Evolutionary conservation across 345 rosid genomes (phyloP), one percentile per base, ranked within the genome.

Genomic region (Citrus inodora): DNA sequence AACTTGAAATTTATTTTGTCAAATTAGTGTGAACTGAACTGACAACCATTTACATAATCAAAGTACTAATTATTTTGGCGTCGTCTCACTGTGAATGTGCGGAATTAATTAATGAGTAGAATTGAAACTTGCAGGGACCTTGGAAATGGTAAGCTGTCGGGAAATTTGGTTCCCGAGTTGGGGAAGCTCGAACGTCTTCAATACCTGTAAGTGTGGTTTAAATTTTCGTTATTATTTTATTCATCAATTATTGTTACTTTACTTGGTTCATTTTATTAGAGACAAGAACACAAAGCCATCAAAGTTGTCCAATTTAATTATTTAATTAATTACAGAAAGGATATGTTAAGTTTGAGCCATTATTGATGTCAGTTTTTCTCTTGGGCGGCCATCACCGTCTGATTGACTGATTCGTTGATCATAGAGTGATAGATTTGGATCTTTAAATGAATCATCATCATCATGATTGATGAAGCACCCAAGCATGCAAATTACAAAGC

Each of bases 121-220:
- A 8, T 70, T 25, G 27, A 48, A 27, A 24, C 53, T 35, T 79
- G 78, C 92, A 92, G 97, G 56, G 94, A 92, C 87, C 93, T 90
- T 14, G 97, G 93, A 77, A 89, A 92, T 80, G 91, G 94, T 22
- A 89, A 86, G 76, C 85, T 92, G 79, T 85, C 86, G n/a, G 94
- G 97, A 59, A 85, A 77, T 33, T 85, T 92, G 28, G 97, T 90
- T 13, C 90, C 93, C 8, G 88, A 90, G 78, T 69, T 92, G 76
- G 97, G 93, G 58, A 89, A 87, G 85, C 91, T 92, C 25, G 78
- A 86, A 72, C 93, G 86, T 27, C 93, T 92, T 66, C 93, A 89
- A 69, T 92, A 90, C 75, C 82, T 90, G 97, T 92, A 83, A 86
- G 93, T 70, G 56, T 59, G 13, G 25, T 27, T 27, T 74, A 9